Base-by-base conservation (phyloP, 306 rosid genomes). In the Cicer bijugum region DNA sequence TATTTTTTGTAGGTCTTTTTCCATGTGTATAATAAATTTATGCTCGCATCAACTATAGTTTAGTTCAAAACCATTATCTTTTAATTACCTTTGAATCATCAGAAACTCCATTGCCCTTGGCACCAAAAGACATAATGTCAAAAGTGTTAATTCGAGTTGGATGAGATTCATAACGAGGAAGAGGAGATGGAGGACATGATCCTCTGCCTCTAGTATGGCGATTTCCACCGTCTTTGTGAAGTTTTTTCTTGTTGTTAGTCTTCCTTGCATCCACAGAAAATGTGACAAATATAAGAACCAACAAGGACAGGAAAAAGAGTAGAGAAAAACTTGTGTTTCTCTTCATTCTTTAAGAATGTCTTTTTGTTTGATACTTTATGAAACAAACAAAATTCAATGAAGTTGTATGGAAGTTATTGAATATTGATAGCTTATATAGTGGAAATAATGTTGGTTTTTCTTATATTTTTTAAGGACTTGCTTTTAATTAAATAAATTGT, bases 41-140 rank as follows among this genome's bases (percentile, higher is more conserved):
- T 28, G 35, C 35, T 28, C 0, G 33, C 35, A 28, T 4, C 35
- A 28, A 28, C 35, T 28, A 28, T 40, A 40, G n/a, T 10, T 28
- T 28, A 15, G 12, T 8, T 38, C 28, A 15, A 38, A 40, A 8
- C 15, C 8, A 8, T 61, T 39, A 44, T 4, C 2, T 52, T 14
- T 61, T 69, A 20, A 43, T 67, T 86, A 92, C 97, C 93, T 86
- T 35, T 44, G 97, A 88, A 81, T 92, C 97, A 80, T 92, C 93
- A 60, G 81, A 90, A 76, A 88, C 66, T 74, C 92, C 97, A 71
- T 88, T 86, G 0, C 95, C 97, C 78, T 88, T 89, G 35, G 98
- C 98, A 16, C 95, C 97, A 40, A 85, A 94, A 15, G 88, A 82
- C 85, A 88, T 12, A 82, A 94, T 59, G 8, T 86, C 74, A 72